Conservation (phyloP, 352 stramenopile genomes). For the Phytophthora agathidicida region DNA sequence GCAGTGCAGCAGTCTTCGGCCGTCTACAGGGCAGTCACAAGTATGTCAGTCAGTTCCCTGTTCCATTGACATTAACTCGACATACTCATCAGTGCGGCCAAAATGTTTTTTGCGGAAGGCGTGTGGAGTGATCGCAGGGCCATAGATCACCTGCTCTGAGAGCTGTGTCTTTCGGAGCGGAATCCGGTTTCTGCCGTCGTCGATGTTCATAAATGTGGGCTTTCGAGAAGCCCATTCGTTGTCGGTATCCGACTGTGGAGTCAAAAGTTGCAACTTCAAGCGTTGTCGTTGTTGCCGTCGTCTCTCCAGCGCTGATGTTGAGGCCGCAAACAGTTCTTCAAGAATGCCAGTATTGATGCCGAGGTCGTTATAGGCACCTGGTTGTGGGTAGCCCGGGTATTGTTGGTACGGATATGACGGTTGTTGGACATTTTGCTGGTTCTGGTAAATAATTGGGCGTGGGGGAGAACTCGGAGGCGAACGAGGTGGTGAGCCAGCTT, state of each 20-base stretch:
- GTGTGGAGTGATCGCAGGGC: conserved; percentile 61
- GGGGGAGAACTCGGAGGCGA: conserved; percentile 20
- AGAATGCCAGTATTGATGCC: conserved; percentile 31
- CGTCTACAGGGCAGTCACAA: conserved; percentile 16
- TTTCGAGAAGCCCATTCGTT: conserved; percentile 15
- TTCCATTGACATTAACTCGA: not conserved
- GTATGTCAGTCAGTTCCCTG: conserved; percentile 3
- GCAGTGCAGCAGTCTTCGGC: conserved; percentile 39
- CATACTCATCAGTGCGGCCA: conserved; percentile 26
- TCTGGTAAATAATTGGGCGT: conserved; percentile 25
- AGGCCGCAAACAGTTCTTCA: conserved; percentile 35
- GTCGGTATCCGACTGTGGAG: conserved; percentile 16
- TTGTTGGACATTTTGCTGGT: conserved; percentile 18
- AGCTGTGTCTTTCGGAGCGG: conserved; percentile 53
- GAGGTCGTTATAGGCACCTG: conserved; percentile 18
- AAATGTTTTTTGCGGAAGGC: conserved; percentile 32
- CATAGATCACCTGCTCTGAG: conserved; percentile 72
- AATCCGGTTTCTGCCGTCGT: conserved; percentile 68
- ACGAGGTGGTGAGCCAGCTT: conserved; percentile 19
- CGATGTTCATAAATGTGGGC: conserved; percentile 51
- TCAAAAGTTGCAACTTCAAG: conserved; percentile 26
- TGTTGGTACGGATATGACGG: conserved; percentile 9
- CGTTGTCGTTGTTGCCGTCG: conserved; percentile 30
- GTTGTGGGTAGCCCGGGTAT: conserved; percentile 1
- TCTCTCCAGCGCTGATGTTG: conserved; percentile 31